Conservation (phyloP, 345 rosid species). For the Salix arbutifolia region DNA sequence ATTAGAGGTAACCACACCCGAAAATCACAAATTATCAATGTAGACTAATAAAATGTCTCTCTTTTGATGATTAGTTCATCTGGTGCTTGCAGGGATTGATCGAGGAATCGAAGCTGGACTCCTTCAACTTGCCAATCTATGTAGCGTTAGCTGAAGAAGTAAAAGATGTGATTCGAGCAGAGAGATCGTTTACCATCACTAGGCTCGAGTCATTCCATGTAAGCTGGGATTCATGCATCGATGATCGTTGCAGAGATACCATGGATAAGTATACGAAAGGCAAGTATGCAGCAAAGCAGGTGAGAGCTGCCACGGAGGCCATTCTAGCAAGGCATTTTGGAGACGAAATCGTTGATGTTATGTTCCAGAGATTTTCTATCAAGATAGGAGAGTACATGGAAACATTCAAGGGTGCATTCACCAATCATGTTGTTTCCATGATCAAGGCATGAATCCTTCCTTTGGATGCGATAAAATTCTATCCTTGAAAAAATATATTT, state of each 20-base stretch:
- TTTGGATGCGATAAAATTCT: accelerated
- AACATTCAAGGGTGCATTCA: neutral
- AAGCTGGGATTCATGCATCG: conserved; percentile 12
- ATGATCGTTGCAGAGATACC: neutral
- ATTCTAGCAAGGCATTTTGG: conserved; percentile 16
- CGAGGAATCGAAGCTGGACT: conserved; percentile 18
- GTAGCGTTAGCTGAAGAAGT: conserved; percentile 15
- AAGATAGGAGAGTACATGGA: neutral
- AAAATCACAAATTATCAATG: no score
- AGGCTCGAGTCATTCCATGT: conserved; percentile 1
- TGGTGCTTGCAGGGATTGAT: conserved; percentile 12
- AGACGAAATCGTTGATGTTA: neutral
- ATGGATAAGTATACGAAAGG: conserved; percentile 6
- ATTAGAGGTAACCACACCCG: conserved; percentile 9
- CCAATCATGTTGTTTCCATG: conserved; percentile 9
- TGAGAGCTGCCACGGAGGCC: conserved; percentile 15
- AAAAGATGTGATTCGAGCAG: conserved; percentile 1
- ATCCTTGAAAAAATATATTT: no score
- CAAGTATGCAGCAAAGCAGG: neutral
- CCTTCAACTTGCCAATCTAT: conserved; percentile 17
- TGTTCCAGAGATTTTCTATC: conserved; percentile 1
- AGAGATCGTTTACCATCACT: conserved; percentile 16
- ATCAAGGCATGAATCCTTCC: neutral
- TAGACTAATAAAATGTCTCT: no score
- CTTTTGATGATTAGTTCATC: no score